phyloP scores from a whole-genome alignment of 192 early-diverging fungal species.

The Backusella parvicylindrica region DNA sequence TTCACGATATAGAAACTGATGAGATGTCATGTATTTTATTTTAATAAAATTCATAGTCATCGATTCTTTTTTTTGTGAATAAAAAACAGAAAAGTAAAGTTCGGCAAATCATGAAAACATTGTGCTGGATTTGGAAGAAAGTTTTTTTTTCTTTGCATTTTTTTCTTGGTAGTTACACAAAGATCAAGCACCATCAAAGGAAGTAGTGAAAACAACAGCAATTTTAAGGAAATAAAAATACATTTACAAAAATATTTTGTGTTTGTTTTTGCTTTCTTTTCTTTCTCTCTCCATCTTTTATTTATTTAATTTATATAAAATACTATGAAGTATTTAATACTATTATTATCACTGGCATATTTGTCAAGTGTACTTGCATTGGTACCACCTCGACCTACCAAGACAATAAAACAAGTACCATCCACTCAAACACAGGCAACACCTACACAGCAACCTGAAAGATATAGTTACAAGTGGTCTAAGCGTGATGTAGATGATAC shows the following conservation, averaged over 20 bases:
- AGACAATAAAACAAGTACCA: not conserved
- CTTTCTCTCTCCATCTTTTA: not conserved
- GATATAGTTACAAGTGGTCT: not conserved
- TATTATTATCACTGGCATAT: not conserved
- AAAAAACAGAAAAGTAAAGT: not conserved
- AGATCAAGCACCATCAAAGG: not conserved
- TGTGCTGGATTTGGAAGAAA: not conserved
- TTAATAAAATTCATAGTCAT: too few species aligned
- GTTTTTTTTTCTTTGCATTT: not conserved
- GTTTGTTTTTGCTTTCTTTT: not conserved
- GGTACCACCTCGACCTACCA: not conserved
- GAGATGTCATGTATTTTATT: too few species aligned
- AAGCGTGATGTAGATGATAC: slow-evolving; percentile 21
- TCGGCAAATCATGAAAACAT: not conserved
- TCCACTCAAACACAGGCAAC: not conserved
- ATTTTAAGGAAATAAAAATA: not conserved
- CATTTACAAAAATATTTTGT: not conserved
- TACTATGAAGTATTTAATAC: not conserved
- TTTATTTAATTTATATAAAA: not conserved
- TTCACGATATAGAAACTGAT: too few species aligned
- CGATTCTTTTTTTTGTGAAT: not conserved
- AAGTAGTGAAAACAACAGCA: not conserved
- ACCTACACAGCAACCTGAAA: not conserved
- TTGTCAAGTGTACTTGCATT: not conserved
- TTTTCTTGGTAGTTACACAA: not conserved